Evolutionary conservation across 2,329 filamentous ascomycete genomes (phyloP), one percentile per base, ranked within the genome.

Genomic region (Fusarium temperatum): DNA sequence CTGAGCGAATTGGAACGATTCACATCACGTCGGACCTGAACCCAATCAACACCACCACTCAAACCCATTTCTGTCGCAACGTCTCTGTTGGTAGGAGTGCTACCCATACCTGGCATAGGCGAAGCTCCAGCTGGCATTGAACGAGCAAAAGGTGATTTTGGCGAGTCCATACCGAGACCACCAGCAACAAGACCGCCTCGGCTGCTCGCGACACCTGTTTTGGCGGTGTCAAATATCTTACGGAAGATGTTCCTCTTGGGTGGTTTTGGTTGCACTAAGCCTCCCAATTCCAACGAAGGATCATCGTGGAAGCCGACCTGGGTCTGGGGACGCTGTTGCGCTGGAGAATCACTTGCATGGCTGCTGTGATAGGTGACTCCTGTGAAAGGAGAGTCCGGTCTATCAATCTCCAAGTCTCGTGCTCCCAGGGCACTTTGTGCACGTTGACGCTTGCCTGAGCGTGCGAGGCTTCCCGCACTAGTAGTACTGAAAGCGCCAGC

Each of bases 1-100:
- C 95, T 98, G 42, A 98, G 87, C 0, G 96, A 96, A 79, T 98
- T 98, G 8, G 96, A 97, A 41, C 96, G 90, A 82, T 99, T 98
- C 53, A 99, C 93, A 82, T 99, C 97, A 51, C 96, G 91, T 41
- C 96, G 92, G 28, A 98, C 95, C 81, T 98, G 95, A n/a, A 99
- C 95, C 95, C 96, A 99, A 81, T 98, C 96, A 20, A 93, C 88
- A 17, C 84, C 85, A 26, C 84, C 76, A 42, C 85, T 88, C 12
- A 93, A 82, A 5, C 93, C 94, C 88, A 93, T 93, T 24, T 97
- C 94, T 63, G 89, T 88, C 20, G 90, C 88, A 9, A 88, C 84
- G 70, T 90, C 89, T 51, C 86, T 85, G 62, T 79, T 83, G 65
- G 82, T 76, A 32, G 80, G 80, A 17, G 79, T 73, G 50, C 75